These are phyloP conservation scores for Paramecium primaurelia DNA, from an alignment of 73 alveolate species.

Conservation along the genomic window DNA sequence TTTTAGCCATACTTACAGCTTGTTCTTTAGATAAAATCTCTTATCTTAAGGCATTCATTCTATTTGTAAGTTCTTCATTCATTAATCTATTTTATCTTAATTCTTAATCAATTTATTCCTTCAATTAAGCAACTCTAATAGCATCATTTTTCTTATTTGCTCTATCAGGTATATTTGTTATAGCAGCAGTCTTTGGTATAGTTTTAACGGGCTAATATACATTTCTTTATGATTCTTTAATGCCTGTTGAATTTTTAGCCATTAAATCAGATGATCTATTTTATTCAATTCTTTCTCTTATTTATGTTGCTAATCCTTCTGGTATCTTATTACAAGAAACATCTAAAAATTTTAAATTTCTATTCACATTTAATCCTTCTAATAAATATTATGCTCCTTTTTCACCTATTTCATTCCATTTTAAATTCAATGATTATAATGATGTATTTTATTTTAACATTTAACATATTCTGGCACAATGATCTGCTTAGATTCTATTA, in stretches of 20 bases:
- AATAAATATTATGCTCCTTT: conserved; percentile 50
- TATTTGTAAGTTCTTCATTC: conserved; percentile 24
- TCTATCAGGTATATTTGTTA: background rate
- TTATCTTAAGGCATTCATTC: background rate
- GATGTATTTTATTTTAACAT: conserved; percentile 1
- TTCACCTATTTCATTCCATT: conserved; percentile 62
- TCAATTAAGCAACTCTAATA: conserved; percentile 29
- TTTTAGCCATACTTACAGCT: background rate
- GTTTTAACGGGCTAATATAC: background rate
- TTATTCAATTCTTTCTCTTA: background rate
- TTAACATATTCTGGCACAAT: background rate
- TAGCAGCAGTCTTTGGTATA: background rate
- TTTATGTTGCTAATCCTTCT: conserved; percentile 56
- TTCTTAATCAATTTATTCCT: conserved; percentile 37
- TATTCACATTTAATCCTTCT: conserved; percentile 39
- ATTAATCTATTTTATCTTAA: conserved; percentile 1
- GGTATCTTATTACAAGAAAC: conserved; percentile 61
- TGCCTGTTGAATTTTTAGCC: background rate
- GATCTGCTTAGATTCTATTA: conserved; percentile 41
- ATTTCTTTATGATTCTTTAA: background rate
- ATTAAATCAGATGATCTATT: conserved; percentile 39
- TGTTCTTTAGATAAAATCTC: background rate
- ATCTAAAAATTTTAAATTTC: conserved; percentile 42
- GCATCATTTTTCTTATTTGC: background rate
- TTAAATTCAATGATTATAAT: conserved; percentile 41